Evolutionary conservation across 2,329 filamentous ascomycete genomes (phyloP).

Genomic region (Huntiella abstrusa): DNA sequence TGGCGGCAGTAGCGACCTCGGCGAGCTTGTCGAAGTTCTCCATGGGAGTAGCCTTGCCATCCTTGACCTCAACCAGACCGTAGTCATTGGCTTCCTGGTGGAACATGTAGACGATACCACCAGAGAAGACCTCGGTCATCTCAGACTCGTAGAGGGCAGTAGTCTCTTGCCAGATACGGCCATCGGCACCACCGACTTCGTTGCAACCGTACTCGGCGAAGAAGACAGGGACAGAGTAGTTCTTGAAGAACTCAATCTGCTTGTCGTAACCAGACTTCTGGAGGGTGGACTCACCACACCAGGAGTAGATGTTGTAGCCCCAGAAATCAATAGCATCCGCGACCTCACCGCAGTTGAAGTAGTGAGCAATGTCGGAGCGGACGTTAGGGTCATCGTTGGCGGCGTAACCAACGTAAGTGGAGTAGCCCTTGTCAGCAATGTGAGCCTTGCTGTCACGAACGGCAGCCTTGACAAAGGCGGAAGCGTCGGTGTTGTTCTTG

Average conservation of each 20-base stretch:
- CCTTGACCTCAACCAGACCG: conserved; percentile 49
- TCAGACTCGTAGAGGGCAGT: conserved; percentile 55
- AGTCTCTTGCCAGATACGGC: conserved; percentile 73
- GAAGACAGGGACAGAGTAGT: conserved; percentile 89
- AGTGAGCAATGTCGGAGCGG: conserved; percentile 63
- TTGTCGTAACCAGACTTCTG: conserved; percentile 58
- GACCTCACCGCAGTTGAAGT: conserved; percentile 76
- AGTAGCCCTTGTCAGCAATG: conserved; percentile 64
- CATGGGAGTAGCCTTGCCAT: conserved; percentile 43
- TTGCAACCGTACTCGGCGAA: conserved; percentile 99
- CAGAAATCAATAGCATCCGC: conserved; percentile 73
- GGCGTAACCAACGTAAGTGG: conserved; percentile 86
- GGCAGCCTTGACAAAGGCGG: conserved; percentile 91
- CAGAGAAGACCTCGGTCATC: conserved; percentile 80
- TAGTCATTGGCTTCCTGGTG: conserved; percentile 83
- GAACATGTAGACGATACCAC: conserved; percentile 98
- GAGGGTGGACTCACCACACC: conserved; percentile 79
- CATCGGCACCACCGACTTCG: conserved; percentile 35
- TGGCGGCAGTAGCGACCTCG: conserved; percentile 47
- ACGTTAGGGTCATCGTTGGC: conserved; percentile 83
- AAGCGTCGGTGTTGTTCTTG: conserved; percentile 71
- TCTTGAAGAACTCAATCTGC: conserved; percentile 68
- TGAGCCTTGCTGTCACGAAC: conserved; percentile 92
- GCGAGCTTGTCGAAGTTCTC: conserved; percentile 58
- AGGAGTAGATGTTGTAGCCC: conserved; percentile 99